Percentiles rank a stretch among this genome's conserved stretches.
Evolutionary conservation across 2,329 filamentous ascomycete species (phyloP).

Genomic region (Chrysoporthe puriensis): DNA sequence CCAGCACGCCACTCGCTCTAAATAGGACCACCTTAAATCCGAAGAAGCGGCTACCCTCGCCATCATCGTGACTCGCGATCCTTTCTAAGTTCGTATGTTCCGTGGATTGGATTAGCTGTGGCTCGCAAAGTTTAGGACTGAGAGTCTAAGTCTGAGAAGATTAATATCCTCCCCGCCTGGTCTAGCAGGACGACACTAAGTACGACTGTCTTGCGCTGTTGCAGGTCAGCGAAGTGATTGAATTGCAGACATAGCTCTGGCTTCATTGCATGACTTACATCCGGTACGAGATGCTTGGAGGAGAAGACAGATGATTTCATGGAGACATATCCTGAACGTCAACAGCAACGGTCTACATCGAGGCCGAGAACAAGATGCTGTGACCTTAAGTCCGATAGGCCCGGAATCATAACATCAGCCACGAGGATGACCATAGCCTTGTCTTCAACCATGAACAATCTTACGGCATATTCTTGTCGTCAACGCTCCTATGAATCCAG

Average conservation of each 20-base stretch:
- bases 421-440: neutral
- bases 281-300: neutral
- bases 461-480: neutral
- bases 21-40: neutral
- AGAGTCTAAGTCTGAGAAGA: neutral
- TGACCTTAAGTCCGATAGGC: constrained; percentile 13
- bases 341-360: neutral
- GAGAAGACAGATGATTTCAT: neutral
- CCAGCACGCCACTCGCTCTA: neutral
- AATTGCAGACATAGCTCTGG: neutral
- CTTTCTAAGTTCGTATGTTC: neutral
- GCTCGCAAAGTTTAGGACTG: neutral
- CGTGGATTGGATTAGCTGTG: neutral
- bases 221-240: neutral
- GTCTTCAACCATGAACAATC: neutral
- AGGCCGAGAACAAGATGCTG: neutral
- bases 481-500: neutral
- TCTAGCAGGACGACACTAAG: neutral
- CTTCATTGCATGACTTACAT: neutral
- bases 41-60: neutral
- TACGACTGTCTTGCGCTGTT: neutral
- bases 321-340: neutral
- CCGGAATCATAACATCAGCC: constrained; percentile 5
- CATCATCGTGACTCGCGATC: neutral
- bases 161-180: neutral